Evolutionary conservation across 1,139 yeast species (phyloP).

Genomic region (Barnettozyma hawaiiensis): DNA sequence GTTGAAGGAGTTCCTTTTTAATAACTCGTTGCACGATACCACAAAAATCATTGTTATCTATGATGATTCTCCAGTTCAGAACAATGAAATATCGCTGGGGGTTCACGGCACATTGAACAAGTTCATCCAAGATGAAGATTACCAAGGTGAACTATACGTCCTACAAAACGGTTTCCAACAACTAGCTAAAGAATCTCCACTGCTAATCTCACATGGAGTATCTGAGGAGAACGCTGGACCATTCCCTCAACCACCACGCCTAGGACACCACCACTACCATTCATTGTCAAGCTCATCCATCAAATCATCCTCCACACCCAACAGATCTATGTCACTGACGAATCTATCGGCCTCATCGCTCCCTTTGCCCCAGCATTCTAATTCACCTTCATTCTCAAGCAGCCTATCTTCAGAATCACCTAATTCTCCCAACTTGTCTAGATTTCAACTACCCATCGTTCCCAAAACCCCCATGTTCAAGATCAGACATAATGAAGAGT

Average conservation of each 20-base stretch:
- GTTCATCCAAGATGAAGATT: slow-evolving; percentile 33
- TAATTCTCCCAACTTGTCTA: slow-evolving; percentile 32
- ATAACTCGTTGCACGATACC: slow-evolving; percentile 7
- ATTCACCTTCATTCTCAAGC: slow-evolving; percentile 1
- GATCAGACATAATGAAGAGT: slow-evolving; percentile 41
- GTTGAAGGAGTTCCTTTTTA: slow-evolving; percentile 21
- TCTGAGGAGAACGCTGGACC: slow-evolving; percentile 1
- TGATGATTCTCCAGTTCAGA: slow-evolving; percentile 28
- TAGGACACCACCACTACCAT: slow-evolving; percentile 8
- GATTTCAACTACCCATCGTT: slow-evolving; percentile 31
- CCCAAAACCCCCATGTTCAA: slow-evolving; percentile 31
- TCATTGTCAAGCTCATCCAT: slow-evolving; percentile 3
- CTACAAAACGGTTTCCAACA: slow-evolving; percentile 32
- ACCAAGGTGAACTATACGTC: slow-evolving; percentile 32
- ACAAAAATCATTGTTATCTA: slow-evolving; percentile 30
- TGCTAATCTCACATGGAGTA: slow-evolving; percentile 13
- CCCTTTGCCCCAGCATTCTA: slow-evolving; percentile 6
- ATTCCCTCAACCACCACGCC: neutral
- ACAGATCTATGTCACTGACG: slow-evolving; percentile 20
- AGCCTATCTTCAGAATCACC: slow-evolving; percentile 14
- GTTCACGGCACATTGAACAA: slow-evolving; percentile 44
- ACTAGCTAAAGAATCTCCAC: slow-evolving; percentile 28
- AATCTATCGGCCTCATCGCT: slow-evolving; percentile 13
- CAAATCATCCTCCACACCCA: slow-evolving; percentile 9
- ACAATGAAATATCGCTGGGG: slow-evolving; percentile 33